phyloP scores from a whole-genome alignment of 768 basidiomycete species.

The Lentinula guzmanii region DNA sequence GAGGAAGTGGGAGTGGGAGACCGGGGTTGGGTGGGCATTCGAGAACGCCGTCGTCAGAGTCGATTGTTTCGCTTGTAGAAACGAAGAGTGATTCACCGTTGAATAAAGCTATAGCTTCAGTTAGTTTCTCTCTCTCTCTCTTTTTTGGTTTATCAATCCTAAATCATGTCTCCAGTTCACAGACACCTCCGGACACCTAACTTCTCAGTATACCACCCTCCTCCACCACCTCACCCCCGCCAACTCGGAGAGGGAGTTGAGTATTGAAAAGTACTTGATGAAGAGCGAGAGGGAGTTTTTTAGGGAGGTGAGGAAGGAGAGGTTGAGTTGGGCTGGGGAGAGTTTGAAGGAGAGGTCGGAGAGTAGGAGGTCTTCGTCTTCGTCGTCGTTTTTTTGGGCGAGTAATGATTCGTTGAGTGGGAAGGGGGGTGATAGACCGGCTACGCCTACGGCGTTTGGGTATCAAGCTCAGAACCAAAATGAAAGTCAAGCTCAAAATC shows the following conservation, averaged over 20 bases:
- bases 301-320: conserved; percentile 83
- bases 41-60: conserved; percentile 80
- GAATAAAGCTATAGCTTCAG: conserved; percentile 90
- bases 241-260: conserved; percentile 87
- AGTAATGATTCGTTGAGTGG: conserved; percentile 34
- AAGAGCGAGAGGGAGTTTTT: conserved; percentile 96
- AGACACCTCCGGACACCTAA: conserved; percentile 88
- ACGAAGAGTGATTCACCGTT: conserved; percentile 88
- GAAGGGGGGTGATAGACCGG: no score
- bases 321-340: conserved; percentile 67
- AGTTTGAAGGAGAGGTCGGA: conserved; percentile 58
- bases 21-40: conserved; percentile 80
- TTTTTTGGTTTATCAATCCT: conserved; percentile 4
- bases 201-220: conserved; percentile 83
- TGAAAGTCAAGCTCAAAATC: conserved; percentile 38
- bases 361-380: no score
- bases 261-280: conserved; percentile 84
- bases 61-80: conserved; percentile 86
- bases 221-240: conserved; percentile 72
- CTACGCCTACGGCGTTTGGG: no score
- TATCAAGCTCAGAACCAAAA: no score
- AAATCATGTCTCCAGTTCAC: conserved; percentile 57
- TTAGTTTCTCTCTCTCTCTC: conserved; percentile 25
- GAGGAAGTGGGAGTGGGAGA: conserved; percentile 39
- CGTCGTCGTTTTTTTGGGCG: conserved; percentile 58